Evolutionary conservation across 345 rosid genomes (phyloP).

Genomic region (Eucalyptus curtisii): DNA sequence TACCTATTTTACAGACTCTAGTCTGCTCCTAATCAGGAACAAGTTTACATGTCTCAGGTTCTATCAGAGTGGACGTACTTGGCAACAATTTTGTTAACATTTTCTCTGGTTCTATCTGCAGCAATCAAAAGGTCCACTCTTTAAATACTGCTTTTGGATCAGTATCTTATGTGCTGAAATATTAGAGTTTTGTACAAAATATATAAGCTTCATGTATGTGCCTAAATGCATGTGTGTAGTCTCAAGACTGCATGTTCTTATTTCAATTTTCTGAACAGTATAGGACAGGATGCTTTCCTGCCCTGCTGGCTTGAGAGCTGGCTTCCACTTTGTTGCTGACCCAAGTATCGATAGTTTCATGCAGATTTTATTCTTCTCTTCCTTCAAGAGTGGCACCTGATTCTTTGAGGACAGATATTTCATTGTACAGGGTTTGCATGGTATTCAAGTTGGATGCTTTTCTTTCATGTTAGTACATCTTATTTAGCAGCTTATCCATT

Average conservation of each 20-base stretch:
- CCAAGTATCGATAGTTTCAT: not conserved
- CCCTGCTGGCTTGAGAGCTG: not conserved
- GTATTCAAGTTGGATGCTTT: conserved; percentile 11
- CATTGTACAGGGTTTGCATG: conserved; percentile 59
- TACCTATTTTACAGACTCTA: not conserved
- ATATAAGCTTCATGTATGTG: not conserved
- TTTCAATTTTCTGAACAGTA: not conserved
- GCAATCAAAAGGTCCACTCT: conserved; percentile 64
- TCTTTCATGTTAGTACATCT: not conserved
- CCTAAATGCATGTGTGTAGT: not conserved
- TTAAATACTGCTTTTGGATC: not conserved
- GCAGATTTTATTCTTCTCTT: conserved; percentile 26
- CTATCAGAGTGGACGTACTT: conserved; percentile 55
- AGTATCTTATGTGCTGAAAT: not conserved
- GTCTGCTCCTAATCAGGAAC: not conserved
- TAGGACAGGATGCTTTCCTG: not conserved
- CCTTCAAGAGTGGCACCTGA: conserved; percentile 13
- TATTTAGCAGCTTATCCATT: not conserved
- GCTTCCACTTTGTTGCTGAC: not conserved
- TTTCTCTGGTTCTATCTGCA: conserved; percentile 15
- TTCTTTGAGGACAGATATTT: conserved; percentile 38
- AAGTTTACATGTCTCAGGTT: conserved; percentile 27
- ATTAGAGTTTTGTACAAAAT: not conserved
- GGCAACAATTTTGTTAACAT: conserved; percentile 17
- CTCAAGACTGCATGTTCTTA: not conserved